These are phyloP conservation scores for Phaffia rhodozyma DNA, from an alignment of 1,284 basidiomycete species.

Conservation along the genomic window DNA sequence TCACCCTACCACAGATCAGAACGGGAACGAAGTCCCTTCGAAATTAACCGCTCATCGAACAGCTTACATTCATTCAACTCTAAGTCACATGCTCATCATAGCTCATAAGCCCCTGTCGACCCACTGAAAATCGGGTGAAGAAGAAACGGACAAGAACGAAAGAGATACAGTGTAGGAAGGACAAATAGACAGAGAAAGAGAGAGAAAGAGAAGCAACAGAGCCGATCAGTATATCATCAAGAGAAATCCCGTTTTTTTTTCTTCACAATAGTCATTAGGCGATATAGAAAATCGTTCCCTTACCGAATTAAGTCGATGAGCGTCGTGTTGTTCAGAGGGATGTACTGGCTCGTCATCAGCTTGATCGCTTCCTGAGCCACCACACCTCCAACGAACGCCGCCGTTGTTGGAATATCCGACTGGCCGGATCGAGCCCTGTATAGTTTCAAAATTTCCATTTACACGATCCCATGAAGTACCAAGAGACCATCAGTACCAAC, in stretches of 20 bases:
- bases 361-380: constrained; percentile 98
- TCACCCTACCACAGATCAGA: no score
- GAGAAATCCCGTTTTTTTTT: background rate
- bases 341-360: constrained; percentile 89
- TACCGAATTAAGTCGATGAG: constrained; percentile 70
- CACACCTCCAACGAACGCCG: constrained; percentile 84
- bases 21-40: no score
- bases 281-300: background rate
- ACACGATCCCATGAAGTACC: background rate
- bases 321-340: constrained; percentile 77
- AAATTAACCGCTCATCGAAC: no score
- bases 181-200: background rate
- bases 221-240: background rate
- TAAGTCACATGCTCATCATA: background rate
- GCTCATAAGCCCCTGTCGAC: background rate
- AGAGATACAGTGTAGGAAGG: no score
- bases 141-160: no score
- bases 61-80: no score
- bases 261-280: background rate
- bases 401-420: constrained; percentile 79
- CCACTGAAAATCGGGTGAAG: background rate
- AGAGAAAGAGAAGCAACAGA: background rate
- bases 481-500: constrained; percentile 1
- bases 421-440: constrained; percentile 63
- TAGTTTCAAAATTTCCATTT: background rate